Evolutionary conservation across 1,139 yeast genomes (phyloP), one percentile per base, ranked within the genome.

Genomic region (Tardiomyces depauwii): DNA sequence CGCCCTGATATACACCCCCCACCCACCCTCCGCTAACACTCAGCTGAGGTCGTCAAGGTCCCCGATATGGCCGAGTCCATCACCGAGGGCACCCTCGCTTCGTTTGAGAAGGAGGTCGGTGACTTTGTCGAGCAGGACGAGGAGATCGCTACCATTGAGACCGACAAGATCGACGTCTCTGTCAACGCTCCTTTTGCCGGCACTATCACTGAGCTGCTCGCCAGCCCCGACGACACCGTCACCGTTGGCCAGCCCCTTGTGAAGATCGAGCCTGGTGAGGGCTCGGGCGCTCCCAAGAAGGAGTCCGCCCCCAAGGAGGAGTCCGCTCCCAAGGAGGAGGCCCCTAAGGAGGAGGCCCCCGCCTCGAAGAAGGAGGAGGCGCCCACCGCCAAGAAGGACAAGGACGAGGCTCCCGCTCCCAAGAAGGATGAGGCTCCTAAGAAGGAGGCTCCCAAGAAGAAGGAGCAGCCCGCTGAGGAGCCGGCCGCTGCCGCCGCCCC

Each of bases 61-160:
- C 99, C 99, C 45, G 95, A 87, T 56, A 88, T 91, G 96, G 98
- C 98, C 44, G 99, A 91, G 70, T 89, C 97, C 46, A 83, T 91
- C 63, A 87, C 96, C 44, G 99, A 91, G 68, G 99, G 99, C 66
- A 87, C 97, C 44, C 76, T 91, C 57, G 73, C 87, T 53, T 82
- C 87, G 47, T 88, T 78, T 68, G 75, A 78, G 57, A 70, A 70
- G 59, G 71, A 78, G 55, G 86, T 88, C 51, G 99, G 99, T 55
- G 97, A 91, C 54, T 88, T 70, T 60, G 94, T 93, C 48, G 78
- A 75, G 49, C 80, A 73, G 57, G 98, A 91, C 66, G 98, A 91
- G 69, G 80, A 87, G 56, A 74, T 91, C 58, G 98, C 98, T 51
- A 89, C 97, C 55, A 89, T 91, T 58, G 99, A 91, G 72, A 91